Conservation (phyloP, 208 protist genomes). For the Leptomonas pyrrhocoris region DNA sequence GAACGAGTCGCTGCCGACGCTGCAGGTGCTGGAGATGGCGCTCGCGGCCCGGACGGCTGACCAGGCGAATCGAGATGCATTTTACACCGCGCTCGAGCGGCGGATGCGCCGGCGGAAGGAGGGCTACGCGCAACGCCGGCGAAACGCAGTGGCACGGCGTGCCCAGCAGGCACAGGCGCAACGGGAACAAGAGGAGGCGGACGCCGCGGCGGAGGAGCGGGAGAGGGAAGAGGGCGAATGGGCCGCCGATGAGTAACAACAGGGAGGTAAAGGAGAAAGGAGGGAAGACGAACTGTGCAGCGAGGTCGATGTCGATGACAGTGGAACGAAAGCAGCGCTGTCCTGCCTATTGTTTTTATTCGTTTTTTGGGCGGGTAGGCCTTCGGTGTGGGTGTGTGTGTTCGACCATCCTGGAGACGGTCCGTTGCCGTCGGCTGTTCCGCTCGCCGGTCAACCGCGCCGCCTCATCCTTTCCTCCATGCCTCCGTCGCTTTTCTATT, state of each 20-base stretch:
- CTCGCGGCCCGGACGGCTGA: conserved; percentile 17
- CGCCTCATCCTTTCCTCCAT: too few species aligned
- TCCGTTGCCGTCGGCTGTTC: too few species aligned
- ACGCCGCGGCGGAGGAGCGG: conserved; percentile 19
- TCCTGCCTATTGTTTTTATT: too few species aligned
- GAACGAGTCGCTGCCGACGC: conserved; percentile 57
- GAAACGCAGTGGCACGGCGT: conserved; percentile 40
- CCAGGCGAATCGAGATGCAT: conserved; percentile 10
- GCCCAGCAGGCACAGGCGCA: conserved; percentile 38
- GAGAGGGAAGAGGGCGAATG: conserved; percentile 21
- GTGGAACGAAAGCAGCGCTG: too few species aligned
- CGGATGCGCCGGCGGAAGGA: conserved; percentile 51
- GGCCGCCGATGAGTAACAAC: neutral
- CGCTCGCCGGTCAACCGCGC: too few species aligned
- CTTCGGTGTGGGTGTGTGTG: too few species aligned
- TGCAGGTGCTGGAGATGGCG: conserved; percentile 37
- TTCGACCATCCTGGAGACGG: too few species aligned
- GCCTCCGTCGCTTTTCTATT: too few species aligned
- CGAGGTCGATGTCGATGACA: neutral
- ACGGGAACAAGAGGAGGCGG: neutral
- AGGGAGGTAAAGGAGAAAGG: neutral
- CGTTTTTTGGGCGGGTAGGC: too few species aligned
- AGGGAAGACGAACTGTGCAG: neutral
- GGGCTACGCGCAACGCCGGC: conserved; percentile 42
- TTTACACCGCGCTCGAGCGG: conserved; percentile 35